A percentile compares a stretch with the other conserved stretches of the same genome.
These are phyloP conservation scores for Huntiella savannae DNA, from an alignment of 2,329 filamentous ascomycete genomes.

Conservation along the genomic window DNA sequence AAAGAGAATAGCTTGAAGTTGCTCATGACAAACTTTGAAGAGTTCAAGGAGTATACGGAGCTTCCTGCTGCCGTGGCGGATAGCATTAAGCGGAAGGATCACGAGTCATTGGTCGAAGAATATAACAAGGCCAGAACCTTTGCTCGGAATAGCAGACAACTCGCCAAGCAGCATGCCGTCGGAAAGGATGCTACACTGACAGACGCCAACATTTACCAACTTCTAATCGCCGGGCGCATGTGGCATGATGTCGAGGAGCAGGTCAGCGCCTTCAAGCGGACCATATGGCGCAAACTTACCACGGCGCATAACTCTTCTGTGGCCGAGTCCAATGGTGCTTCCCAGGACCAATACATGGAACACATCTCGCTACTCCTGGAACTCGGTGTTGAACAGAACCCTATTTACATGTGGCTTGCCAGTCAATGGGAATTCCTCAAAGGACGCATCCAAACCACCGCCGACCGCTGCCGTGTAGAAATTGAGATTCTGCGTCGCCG, in stretches of 20 bases:
- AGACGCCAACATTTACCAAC: slow-evolving; percentile 66
- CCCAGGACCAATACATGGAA: slow-evolving; percentile 75
- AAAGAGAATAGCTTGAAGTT: slow-evolving; percentile 74
- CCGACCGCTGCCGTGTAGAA: slow-evolving; percentile 76
- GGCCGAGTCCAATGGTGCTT: slow-evolving; percentile 31
- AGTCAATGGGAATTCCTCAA: slow-evolving; percentile 82
- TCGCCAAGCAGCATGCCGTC: slow-evolving; percentile 36
- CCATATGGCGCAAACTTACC: slow-evolving; percentile 68
- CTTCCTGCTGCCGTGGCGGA: slow-evolving; percentile 60
- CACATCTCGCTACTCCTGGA: slow-evolving; percentile 79
- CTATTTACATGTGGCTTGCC: slow-evolving; percentile 88
- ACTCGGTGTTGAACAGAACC: slow-evolving; percentile 84
- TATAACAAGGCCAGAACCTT: slow-evolving; percentile 69
- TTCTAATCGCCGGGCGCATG: slow-evolving; percentile 78
- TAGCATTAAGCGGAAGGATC: slow-evolving; percentile 77
- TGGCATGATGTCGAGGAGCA: slow-evolving; percentile 88
- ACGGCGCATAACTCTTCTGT: slow-evolving; percentile 41
- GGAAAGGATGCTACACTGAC: slow-evolving; percentile 34
- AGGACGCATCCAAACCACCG: slow-evolving; percentile 58
- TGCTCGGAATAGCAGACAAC: slow-evolving; percentile 54
- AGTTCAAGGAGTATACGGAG: slow-evolving; percentile 66
- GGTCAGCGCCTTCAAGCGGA: slow-evolving; percentile 69
- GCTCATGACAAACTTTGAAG: slow-evolving; percentile 56
- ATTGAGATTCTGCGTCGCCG: slow-evolving; percentile 77
- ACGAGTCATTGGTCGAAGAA: slow-evolving; percentile 71